Evolutionary conservation across 2,329 filamentous ascomycete genomes (phyloP).

Genomic region (Botrytis tulipae): DNA sequence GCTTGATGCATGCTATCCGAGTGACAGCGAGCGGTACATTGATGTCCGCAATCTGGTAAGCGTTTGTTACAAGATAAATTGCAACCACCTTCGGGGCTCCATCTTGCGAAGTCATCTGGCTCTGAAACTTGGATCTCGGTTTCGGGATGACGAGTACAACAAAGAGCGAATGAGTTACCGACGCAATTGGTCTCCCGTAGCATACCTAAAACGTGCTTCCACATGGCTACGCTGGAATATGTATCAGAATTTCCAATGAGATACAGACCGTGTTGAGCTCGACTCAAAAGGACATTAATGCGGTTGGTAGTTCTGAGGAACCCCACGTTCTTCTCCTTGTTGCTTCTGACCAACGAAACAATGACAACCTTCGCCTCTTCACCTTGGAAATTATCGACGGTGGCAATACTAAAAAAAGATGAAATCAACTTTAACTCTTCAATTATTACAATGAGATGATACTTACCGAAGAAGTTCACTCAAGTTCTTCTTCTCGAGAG

Average conservation of each 20-base stretch:
- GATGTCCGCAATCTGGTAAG: slow-evolving; percentile 46
- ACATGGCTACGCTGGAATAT: slow-evolving; percentile 58
- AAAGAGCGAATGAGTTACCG: slow-evolving; percentile 51
- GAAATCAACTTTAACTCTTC: not conserved
- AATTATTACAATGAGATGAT: not conserved
- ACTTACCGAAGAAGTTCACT: slow-evolving; percentile 32
- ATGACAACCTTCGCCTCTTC: slow-evolving; percentile 70
- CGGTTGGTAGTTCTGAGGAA: slow-evolving; percentile 66
- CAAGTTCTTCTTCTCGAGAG: slow-evolving; percentile 30
- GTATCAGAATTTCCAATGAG: slow-evolving; percentile 66
- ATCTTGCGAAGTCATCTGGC: slow-evolving; percentile 37
- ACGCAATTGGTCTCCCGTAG: slow-evolving; percentile 48
- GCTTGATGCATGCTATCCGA: slow-evolving; percentile 47
- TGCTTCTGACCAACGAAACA: slow-evolving; percentile 70
- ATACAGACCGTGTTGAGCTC: slow-evolving; percentile 69
- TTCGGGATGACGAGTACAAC: slow-evolving; percentile 60
- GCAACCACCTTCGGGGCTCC: slow-evolving; percentile 59
- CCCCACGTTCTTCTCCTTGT: slow-evolving; percentile 54
- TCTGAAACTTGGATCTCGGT: slow-evolving; percentile 35
- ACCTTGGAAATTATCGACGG: slow-evolving; percentile 70
- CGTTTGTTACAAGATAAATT: slow-evolving; percentile 35
- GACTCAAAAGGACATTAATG: slow-evolving; percentile 66
- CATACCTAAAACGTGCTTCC: slow-evolving; percentile 56
- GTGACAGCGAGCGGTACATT: slow-evolving; percentile 48
- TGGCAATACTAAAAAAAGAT: slow-evolving; percentile 46